These are phyloP conservation scores for Crithidia thermophila DNA, from an alignment of 208 protist species.

Conservation along the genomic window DNA sequence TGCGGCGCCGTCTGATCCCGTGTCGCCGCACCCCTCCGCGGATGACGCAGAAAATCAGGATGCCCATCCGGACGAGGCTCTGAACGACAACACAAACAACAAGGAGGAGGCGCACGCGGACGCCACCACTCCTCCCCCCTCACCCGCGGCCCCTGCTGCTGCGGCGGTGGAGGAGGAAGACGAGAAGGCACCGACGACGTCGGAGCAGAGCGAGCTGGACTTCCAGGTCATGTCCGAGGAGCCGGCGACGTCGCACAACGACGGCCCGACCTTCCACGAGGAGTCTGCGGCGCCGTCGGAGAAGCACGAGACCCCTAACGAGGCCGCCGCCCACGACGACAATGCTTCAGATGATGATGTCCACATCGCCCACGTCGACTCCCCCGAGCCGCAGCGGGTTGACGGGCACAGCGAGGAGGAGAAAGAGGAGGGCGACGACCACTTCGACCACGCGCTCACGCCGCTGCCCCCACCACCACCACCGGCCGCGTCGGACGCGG, in stretches of 20 bases:
- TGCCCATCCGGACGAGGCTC: too few relatives aligned
- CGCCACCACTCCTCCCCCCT: too few relatives aligned
- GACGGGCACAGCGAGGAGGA: too few relatives aligned
- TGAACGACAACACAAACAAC: not conserved
- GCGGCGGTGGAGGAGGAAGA: not conserved
- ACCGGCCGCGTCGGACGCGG: not conserved
- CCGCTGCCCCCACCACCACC: not conserved
- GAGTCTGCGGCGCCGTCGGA: too few relatives aligned
- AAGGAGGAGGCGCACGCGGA: slow-evolving; percentile 4
- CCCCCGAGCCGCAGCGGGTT: too few relatives aligned
- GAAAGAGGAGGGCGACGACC: not conserved
- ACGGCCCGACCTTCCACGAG: slow-evolving; percentile 6
- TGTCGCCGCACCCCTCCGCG: too few relatives aligned
- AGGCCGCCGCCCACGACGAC: too few relatives aligned
- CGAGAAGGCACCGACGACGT: not conserved
- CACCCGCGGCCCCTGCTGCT: not conserved
- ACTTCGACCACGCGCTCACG: not conserved
- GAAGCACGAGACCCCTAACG: not conserved
- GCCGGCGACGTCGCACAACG: slow-evolving; percentile 3
- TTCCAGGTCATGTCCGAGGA: slow-evolving; percentile 12
- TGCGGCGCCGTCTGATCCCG: too few relatives aligned
- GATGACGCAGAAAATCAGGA: too few relatives aligned
- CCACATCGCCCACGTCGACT: too few relatives aligned
- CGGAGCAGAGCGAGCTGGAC: slow-evolving; percentile 12
- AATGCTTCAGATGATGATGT: too few relatives aligned